Base-by-base conservation (phyloP, 208 protist genomes). In the Trypanosoma platydactyli region DNA sequence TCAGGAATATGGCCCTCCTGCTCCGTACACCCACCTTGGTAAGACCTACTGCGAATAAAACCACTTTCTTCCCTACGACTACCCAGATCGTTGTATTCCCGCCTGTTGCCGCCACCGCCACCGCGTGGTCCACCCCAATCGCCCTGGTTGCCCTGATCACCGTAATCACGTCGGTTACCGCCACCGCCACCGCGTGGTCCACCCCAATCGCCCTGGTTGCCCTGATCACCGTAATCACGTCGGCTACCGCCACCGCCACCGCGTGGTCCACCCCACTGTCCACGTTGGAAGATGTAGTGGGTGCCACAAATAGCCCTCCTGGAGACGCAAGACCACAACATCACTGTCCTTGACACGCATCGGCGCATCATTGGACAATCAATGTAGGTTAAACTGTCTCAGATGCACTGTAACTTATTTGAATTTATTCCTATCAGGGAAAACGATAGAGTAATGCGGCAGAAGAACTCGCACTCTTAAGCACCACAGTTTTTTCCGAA, bases 251-350 rank as follows among this genome's bases (percentile, higher is more conserved):
- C 6, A n/a, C 58, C 48, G 5, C 61, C 35, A n/a, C 18, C 11
- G 5, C 20, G 29, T 11, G n/a, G 29, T 5, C 55, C 46, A 41
- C 59, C 59, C 59, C 59, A 73, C 35, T 68, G 68, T 4, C 68
- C 68, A 62, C 68, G 58, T 53, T 73, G 68, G 25, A 73, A 57
- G 0, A 73, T 33, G 33, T 18, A 67, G 9, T 61, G 49, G 25
- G 60, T 73, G 35, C 53, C 46, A 33, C 68, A 66, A 24, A 73
- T 50, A 2, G 60, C 40, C 44, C 68, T 66, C 49, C 42, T 15
- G 56, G 40, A 25, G 29, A 12, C 44, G 38, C 33, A 30, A 38
- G 9, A 55, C 35, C 58, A 42, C 53, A 49, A 58, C 13, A 33
- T 25, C 16, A 6, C 42, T 54, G 52, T 29, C 52, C 29, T 67